Base-by-base conservation (phyloP, 306 rosid species). In the Glycyrrhiza uralensis region DNA sequence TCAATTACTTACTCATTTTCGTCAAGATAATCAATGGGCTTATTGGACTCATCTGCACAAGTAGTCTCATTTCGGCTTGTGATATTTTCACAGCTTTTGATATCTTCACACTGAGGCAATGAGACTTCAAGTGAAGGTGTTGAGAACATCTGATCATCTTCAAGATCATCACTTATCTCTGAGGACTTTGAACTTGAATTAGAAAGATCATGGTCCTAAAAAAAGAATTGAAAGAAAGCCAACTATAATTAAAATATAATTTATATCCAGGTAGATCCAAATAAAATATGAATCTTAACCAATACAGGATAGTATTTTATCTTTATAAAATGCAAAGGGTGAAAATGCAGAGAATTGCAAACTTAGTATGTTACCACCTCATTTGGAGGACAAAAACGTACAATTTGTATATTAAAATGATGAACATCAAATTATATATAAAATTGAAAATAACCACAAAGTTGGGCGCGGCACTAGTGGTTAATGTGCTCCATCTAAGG, bases 1-100 rank as follows among this genome's bases (percentile, higher is more conserved):
- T 44, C 47, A 76, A 71, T 75, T 80, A 86, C 98, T 87, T 87
- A 94, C 98, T 85, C 97, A 9, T 93, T 88, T 6, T 82, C 92
- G 20, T 32, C 12, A 26, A 79, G 7, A 65, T 19, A 72, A 63
- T 89, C 96, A 54, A 89, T 71, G 69, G 80, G 49, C 60, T 82
- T 80, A 65, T 65, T 81, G 60, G 69, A 76, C 74, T 63, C 81
- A 67, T 42, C 66, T 28, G 18, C 82, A 36, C 38, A 7, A 63
- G 67, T 73, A 66, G 33, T 64, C 55, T 52, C 67, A 51, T 61
- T 79, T 78, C 59, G 74, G 64, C 76, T 61, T 8, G 12, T 62
- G 13, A 59, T 9, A 57, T 33, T 82, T 78, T 70, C 73, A 46
- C 64, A 28, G 59, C 45, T 80, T 45, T 76, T 81, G 47, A 79